A percentile compares a stretch with the other conserved stretches of the same genome.
Conservation (phyloP, 2,329 filamentous ascomycete genomes). For the Arthrobotrys iridis region DNA sequence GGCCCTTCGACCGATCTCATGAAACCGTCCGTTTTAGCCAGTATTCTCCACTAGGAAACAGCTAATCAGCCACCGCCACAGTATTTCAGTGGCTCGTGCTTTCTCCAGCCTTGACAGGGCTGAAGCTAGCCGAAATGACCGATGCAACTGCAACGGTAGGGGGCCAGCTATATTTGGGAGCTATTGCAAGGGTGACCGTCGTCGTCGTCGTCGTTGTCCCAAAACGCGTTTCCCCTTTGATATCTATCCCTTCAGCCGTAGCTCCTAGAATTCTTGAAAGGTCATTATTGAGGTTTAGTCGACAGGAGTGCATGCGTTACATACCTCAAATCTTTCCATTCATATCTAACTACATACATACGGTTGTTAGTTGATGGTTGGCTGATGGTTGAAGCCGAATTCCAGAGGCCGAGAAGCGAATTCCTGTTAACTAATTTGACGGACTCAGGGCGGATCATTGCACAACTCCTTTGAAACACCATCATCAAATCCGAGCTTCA, state of each 20-base stretch:
- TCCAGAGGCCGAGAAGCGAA: background rate
- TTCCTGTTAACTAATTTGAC: background rate
- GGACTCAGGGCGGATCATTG: background rate
- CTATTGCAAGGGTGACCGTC: slow-evolving; percentile 14
- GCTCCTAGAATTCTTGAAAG: background rate
- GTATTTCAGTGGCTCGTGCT: background rate
- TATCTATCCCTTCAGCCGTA: slow-evolving; percentile 25
- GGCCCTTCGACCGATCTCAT: too few species aligned
- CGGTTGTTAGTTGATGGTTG: background rate
- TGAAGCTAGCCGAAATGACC: slow-evolving; percentile 38
- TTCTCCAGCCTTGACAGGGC: slow-evolving; percentile 21
- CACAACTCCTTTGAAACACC: slow-evolving; percentile 1
- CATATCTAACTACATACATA: too few species aligned
- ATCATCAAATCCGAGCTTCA: slow-evolving; percentile 2
- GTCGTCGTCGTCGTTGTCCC: background rate
- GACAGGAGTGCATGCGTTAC: too few species aligned
- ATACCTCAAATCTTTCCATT: background rate
- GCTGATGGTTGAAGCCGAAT: background rate
- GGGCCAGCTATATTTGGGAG: slow-evolving; percentile 21
- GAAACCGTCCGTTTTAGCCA: too few species aligned
- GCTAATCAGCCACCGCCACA: slow-evolving; percentile 20
- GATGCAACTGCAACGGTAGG: slow-evolving; percentile 16
- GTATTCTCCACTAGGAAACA: too few species aligned
- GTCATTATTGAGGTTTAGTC: too few species aligned
- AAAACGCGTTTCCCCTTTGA: slow-evolving; percentile 3